Evolutionary conservation across 106 monocot genomes (phyloP).

Genomic region (Apostasia ramifera): DNA sequence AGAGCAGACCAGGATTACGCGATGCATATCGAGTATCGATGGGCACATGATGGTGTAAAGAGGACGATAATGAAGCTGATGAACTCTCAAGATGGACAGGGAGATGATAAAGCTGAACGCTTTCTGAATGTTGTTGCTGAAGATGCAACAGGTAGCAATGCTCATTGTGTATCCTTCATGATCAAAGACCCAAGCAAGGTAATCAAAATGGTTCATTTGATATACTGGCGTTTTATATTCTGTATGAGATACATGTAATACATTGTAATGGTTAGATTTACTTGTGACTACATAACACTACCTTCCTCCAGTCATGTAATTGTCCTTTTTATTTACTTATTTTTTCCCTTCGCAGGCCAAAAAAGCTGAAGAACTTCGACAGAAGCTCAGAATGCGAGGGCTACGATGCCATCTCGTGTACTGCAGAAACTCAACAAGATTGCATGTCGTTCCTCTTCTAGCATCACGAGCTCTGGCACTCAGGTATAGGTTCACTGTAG

Average conservation of each 20-base stretch:
- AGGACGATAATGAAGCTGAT: constrained; percentile 56
- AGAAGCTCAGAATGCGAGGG: constrained; percentile 79
- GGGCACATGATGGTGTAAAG: constrained; percentile 73
- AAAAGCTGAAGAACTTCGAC: constrained; percentile 59
- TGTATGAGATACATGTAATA: too few species aligned
- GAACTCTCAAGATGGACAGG: constrained; percentile 27
- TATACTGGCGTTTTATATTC: neutral
- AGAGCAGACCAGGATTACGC: constrained; percentile 74
- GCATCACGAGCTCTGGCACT: constrained; percentile 90
- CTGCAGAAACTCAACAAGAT: constrained; percentile 72
- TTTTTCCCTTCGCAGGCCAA: constrained; percentile 25
- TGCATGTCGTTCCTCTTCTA: constrained; percentile 86
- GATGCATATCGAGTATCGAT: constrained; percentile 77
- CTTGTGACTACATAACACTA: too few species aligned
- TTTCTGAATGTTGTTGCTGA: constrained; percentile 20
- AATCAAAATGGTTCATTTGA: neutral
- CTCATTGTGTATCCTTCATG: constrained; percentile 73
- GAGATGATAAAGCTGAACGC: constrained; percentile 7
- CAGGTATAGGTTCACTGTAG: constrained; percentile 30
- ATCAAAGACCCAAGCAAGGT: constrained; percentile 65
- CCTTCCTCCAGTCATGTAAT: too few species aligned
- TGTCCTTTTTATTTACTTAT: neutral
- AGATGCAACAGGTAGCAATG: constrained; percentile 53
- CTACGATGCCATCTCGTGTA: constrained; percentile 90
- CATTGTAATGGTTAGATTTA: too few species aligned